phyloP scores from a whole-genome alignment of 228 moss, liverwort and hornwort species.

The Sphagnum magellanicum region DNA sequence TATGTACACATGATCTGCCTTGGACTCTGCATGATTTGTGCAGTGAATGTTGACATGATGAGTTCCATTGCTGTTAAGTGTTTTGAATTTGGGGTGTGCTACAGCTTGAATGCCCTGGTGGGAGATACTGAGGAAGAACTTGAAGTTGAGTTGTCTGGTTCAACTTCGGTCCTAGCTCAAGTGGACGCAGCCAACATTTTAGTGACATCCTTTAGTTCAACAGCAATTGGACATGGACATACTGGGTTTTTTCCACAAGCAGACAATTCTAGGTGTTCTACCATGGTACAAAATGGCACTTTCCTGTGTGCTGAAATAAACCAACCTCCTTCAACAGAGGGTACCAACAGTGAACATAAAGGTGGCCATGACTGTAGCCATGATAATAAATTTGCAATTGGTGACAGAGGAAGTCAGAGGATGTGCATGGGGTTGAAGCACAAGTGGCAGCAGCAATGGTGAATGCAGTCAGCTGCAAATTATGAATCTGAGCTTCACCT shows the following conservation, averaged over 20 bases:
- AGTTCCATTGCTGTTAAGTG: too few relatives aligned
- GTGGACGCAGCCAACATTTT: constrained; percentile 14
- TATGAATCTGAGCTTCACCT: constrained; percentile 8
- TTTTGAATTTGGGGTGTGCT: too few relatives aligned
- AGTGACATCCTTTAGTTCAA: constrained; percentile 18
- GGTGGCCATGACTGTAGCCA: too few relatives aligned
- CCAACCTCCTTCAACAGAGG: background rate
- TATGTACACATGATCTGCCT: background rate
- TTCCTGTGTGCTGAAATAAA: background rate
- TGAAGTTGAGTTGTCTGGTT: constrained; percentile 10
- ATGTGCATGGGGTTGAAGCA: constrained; percentile 55
- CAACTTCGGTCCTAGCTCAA: constrained; percentile 5
- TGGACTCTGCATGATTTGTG: too few relatives aligned
- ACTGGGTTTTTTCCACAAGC: constrained; percentile 9
- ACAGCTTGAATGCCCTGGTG: too few relatives aligned
- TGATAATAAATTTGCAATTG: background rate
- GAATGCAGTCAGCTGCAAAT: constrained; percentile 39
- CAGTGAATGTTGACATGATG: too few relatives aligned
- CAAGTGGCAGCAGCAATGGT: constrained; percentile 51
- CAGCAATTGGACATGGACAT: constrained; percentile 10
- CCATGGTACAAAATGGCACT: background rate
- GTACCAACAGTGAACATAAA: background rate
- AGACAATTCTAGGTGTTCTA: constrained; percentile 7
- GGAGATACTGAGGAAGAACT: background rate
- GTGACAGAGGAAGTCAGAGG: constrained; percentile 29